These are phyloP conservation scores for Amanita fuliginea DNA, from an alignment of 768 basidiomycete species.

Conservation along the genomic window DNA sequence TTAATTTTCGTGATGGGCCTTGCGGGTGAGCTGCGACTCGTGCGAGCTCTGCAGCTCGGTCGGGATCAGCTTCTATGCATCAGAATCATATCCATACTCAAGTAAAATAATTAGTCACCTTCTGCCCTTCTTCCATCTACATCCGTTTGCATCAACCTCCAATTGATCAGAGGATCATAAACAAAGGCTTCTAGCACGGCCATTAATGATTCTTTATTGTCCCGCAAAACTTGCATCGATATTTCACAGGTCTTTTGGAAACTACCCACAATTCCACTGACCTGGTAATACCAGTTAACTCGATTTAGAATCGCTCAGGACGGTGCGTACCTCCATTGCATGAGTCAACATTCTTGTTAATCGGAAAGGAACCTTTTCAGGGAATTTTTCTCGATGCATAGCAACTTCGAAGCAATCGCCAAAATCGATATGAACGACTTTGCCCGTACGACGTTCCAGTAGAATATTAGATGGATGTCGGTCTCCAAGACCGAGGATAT, in stretches of 20 bases:
- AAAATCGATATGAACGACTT: slow-evolving; percentile 96
- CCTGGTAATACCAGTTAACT: slow-evolving; percentile 30
- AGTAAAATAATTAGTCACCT: slow-evolving; percentile 26
- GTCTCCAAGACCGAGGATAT: slow-evolving; percentile 93
- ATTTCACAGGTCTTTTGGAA: slow-evolving; percentile 94
- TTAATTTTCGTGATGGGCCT: slow-evolving; percentile 70
- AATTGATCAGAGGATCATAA: slow-evolving; percentile 96
- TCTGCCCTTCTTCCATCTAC: slow-evolving; percentile 61
- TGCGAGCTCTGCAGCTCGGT: slow-evolving; percentile 50
- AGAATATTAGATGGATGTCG: slow-evolving; percentile 90
- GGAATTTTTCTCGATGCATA: slow-evolving; percentile 97
- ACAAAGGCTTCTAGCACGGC: slow-evolving; percentile 98
- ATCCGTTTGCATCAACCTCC: slow-evolving; percentile 85
- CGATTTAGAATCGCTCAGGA: slow-evolving; percentile 1
- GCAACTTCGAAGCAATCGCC: slow-evolving; percentile 99
- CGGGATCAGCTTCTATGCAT: slow-evolving; percentile 30
- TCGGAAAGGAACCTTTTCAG: slow-evolving; percentile 97
- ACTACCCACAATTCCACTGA: slow-evolving; percentile 96
- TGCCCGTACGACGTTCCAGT: slow-evolving; percentile 71
- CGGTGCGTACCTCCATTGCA: slow-evolving; percentile 88
- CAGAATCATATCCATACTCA: slow-evolving; percentile 19
- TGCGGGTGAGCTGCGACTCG: slow-evolving; percentile 66
- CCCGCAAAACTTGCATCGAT: slow-evolving; percentile 93
- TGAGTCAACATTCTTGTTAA: slow-evolving; percentile 97
- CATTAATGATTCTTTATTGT: slow-evolving; percentile 98